Conservation (phyloP, 1,284 basidiomycete genomes). For the Tremellales sp. region DNA sequence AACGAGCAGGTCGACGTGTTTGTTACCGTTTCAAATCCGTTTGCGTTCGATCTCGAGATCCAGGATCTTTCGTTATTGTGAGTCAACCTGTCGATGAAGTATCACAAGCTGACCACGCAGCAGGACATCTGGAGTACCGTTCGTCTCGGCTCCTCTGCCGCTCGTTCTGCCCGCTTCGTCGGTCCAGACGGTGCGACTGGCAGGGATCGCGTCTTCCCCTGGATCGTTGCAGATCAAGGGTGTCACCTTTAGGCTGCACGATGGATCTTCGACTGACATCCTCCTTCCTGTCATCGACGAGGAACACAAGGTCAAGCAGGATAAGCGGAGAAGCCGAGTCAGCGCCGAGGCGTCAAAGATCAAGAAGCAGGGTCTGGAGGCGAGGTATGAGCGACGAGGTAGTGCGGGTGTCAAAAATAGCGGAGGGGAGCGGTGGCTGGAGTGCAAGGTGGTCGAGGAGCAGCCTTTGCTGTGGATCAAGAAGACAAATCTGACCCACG, state of each 20-base stretch:
- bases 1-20: conserved; percentile 77
- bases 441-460: conserved; percentile 64
- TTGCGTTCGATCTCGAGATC: conserved; percentile 82
- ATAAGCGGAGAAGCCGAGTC: conserved; percentile 51
- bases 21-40: conserved; percentile 84
- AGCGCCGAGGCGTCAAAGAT: conserved; percentile 51
- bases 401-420: neutral
- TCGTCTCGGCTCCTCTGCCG: conserved; percentile 60
- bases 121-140: conserved; percentile 75
- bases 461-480: conserved; percentile 82
- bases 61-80: conserved; percentile 76
- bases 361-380: conserved; percentile 36
- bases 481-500: conserved; percentile 80
- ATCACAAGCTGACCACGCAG: conserved; percentile 8
- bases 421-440: conserved; percentile 31
- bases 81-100: conserved; percentile 16
- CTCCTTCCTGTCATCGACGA: conserved; percentile 69
- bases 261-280: conserved; percentile 68
- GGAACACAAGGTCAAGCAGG: conserved; percentile 58
- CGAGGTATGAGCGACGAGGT: conserved; percentile 11
- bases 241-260: conserved; percentile 69
- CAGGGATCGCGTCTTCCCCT: conserved; percentile 61
- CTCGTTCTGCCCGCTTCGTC: conserved; percentile 69
- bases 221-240: conserved; percentile 73
- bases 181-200: conserved; percentile 67